Base-by-base conservation (phyloP, 2,329 filamentous ascomycete species). In the Epichloe elymi region DNA sequence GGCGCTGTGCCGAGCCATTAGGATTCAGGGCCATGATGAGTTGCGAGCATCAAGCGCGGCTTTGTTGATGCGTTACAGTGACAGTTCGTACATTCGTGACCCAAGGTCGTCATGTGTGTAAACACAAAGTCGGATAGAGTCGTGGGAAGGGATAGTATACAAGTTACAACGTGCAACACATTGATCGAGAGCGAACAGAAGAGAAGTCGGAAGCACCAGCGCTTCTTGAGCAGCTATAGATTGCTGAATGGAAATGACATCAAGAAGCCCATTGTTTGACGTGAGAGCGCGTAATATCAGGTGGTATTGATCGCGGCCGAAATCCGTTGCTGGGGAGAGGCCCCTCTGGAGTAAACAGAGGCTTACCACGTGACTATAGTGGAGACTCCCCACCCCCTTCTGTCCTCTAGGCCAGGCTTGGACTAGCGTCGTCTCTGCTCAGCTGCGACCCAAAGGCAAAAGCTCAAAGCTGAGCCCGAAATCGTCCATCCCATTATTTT, bases 1-100 rank as follows among this genome's bases (percentile, higher is more conserved):
- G 83, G 73, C 83, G 86, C 65, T 84, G 79, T 59, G 83, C 79
- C 67, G 64, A 61, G 55, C 59, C 59, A 52, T 61, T 63, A 56
- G 58, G 53, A 53, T 65, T 63, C 54, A 66, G 68, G 48, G 67
- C 60, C 67, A 70, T 70, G 40, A 51, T 54, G 41, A 51, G 50
- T 51, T 39, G 54, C 56, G 51, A 50, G 54, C 61, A 63, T 62
- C 51, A 47, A 53, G 36, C 23, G 43, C 36, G 33, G 39, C 41
- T 48, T 49, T 44, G 44, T 53, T 48, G 51, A 45, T 48, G 44
- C 41, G 51, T 33, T 38, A 35, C 37, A 17, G 37, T 48, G 30
- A 37, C 35, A 23, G 38, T 43, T 42, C n/a, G n/a, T 12, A 12
- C 11, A 41, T 41, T 41, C 39, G 40, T 30, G 36, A 48, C 36